These are phyloP conservation scores for Candida maesae DNA, from an alignment of 805 yeast genomes.

Conservation along the genomic window DNA sequence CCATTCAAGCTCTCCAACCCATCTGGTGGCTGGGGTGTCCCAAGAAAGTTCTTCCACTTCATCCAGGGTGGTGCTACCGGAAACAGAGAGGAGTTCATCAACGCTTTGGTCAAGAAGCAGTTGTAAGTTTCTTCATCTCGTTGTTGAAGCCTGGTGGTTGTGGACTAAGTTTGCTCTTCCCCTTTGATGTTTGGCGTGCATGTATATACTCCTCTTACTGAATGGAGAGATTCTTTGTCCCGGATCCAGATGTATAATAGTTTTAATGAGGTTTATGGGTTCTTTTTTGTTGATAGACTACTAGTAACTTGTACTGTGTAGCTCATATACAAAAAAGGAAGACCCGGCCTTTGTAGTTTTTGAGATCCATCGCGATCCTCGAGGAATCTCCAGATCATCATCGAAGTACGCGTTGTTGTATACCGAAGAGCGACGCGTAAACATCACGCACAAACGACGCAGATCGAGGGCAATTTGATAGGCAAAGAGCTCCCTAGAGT, in stretches of 20 bases:
- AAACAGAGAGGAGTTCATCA: conserved; percentile 96
- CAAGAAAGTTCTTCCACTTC: conserved; percentile 95
- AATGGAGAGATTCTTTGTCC: conserved; percentile 14
- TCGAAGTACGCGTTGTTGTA: too few species aligned
- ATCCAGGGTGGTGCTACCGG: conserved; percentile 98
- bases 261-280: background rate
- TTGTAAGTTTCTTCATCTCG: conserved; percentile 27
- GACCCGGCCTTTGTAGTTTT: too few species aligned
- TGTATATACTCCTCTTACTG: conserved; percentile 6
- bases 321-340: background rate
- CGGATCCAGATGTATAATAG: background rate
- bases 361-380: too few species aligned
- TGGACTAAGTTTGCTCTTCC: conserved; percentile 5
- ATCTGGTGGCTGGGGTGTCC: conserved; percentile 96
- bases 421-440: too few species aligned
- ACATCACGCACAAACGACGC: too few species aligned
- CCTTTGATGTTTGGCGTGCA: background rate
- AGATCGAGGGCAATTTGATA: too few species aligned
- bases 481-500: too few species aligned
- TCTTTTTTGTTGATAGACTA: background rate
- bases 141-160: conserved; percentile 1
- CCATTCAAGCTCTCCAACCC: conserved; percentile 97
- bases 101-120: conserved; percentile 72
- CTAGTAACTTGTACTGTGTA: too few species aligned
- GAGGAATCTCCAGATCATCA: too few species aligned